Evolutionary conservation across 164 flowering plant species (phyloP), one percentile per base, ranked within the genome.

Genomic region (Amborella trichopoda): DNA sequence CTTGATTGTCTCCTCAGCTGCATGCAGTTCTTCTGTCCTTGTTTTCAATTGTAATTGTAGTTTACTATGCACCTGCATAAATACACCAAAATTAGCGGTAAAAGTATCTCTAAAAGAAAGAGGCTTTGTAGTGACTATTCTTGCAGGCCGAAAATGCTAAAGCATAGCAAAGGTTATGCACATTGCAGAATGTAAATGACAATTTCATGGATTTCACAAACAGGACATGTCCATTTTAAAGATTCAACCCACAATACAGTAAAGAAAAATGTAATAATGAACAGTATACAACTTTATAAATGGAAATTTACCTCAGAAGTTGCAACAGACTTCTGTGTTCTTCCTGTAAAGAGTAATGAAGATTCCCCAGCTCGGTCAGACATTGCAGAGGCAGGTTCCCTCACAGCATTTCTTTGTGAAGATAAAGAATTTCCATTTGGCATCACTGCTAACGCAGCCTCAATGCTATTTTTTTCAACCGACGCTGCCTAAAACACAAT

Each of bases 31-130:
- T 39, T 73, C 74, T 13, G 38, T 64, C 9, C 74, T 64, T 23
- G 60, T 59, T 66, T 72, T 84, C 38, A 87, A 60, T 56, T 93
- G 84, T 42, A 73, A 81, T 55, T 77, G 77, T 34, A 77, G 63
- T 61, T 72, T 77, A 21, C 37, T 55, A 40, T 69, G 21, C 25
- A 54, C 71, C 90, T 90, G 53, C 12, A 22, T n/a, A 6, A 24
- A 40, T 40, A 28, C 26, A 37, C n/a, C 43, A 10, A 19, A 18
- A 26, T 38, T 14, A 26, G 19, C n/a, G n/a, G n/a, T n/a, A n/a
- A n/a, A n/a, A n/a, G n/a, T n/a, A n/a, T n/a, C n/a, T n/a, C n/a
- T n/a, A n/a, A n/a, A n/a, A n/a, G n/a, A n/a, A n/a, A n/a, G n/a
- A n/a, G n/a, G n/a, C n/a, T n/a, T n/a, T n/a, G n/a, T n/a, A n/a